These are phyloP conservation scores for Botryotinia narcissicola DNA, from an alignment of 2,329 filamentous ascomycete genomes.

Conservation along the genomic window DNA sequence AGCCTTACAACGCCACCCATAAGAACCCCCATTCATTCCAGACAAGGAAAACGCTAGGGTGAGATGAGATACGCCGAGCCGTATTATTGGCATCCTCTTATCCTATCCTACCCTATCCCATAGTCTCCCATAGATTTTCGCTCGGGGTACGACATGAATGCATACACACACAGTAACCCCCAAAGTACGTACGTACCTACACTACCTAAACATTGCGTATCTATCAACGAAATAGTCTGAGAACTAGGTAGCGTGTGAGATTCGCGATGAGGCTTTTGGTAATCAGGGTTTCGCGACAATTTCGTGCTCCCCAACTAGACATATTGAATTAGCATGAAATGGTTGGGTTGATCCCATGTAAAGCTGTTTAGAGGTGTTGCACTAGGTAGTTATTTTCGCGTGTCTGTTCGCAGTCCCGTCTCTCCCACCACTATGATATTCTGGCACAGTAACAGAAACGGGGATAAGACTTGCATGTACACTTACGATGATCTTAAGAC, in stretches of 20 bases:
- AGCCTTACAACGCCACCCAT: constrained; percentile 4
- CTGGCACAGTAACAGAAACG: not conserved
- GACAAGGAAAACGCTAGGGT: not conserved
- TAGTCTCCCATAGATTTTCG: not conserved
- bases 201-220: not conserved
- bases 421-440: not conserved
- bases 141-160: constrained; percentile 2
- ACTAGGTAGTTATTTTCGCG: not conserved
- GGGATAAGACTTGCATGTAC: not conserved
- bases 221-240: not conserved
- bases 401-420: not conserved
- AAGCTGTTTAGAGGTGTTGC: not conserved
- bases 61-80: constrained; percentile 4
- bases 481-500: not conserved
- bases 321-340: not conserved
- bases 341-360: not conserved
- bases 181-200: not conserved
- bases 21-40: not conserved
- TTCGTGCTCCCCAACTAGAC: not conserved
- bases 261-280: constrained; percentile 14
- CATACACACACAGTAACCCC: not conserved
- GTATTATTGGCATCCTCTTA: constrained; percentile 3
- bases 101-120: constrained; percentile 5
- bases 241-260: not conserved
- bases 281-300: not conserved